Evolutionary conservation across 2,329 filamentous ascomycete species (phyloP).

Genomic region (Colletotrichum liriopes): DNA sequence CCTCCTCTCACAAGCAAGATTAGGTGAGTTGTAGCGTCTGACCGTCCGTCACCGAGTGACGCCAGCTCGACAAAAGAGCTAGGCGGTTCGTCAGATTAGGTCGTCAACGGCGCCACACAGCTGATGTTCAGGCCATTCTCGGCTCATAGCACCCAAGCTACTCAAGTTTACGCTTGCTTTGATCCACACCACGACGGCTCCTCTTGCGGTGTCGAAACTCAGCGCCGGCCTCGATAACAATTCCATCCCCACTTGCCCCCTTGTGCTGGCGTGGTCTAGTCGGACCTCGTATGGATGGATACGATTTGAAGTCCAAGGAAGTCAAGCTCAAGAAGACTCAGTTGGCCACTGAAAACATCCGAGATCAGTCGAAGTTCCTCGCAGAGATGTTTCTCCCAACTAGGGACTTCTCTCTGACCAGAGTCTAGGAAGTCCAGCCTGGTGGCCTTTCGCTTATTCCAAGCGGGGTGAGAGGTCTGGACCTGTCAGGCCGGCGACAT

Average conservation of each 20-base stretch:
- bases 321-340: background rate
- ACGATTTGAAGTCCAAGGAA: background rate
- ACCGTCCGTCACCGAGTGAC: constrained; percentile 17
- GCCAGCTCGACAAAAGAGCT: constrained; percentile 5
- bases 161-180: background rate
- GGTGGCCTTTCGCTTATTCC: background rate
- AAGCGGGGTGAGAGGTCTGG: background rate
- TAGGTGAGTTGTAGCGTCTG: constrained; percentile 10
- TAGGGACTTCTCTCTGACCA: background rate
- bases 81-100: constrained; percentile 6
- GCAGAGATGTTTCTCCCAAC: background rate
- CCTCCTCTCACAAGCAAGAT: background rate
- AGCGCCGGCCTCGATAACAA: background rate
- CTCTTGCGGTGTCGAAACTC: background rate
- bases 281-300: background rate
- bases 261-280: too few species aligned
- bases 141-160: background rate
- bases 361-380: too few species aligned
- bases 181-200: background rate
- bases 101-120: constrained; percentile 12
- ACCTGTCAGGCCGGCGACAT: background rate
- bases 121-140: constrained; percentile 1
- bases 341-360: too few species aligned
- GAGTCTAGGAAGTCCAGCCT: background rate
- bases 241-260: too few species aligned